phyloP scores from a whole-genome alignment of 2,329 filamentous ascomycete genomes.

The Cyanodermella asteris region DNA sequence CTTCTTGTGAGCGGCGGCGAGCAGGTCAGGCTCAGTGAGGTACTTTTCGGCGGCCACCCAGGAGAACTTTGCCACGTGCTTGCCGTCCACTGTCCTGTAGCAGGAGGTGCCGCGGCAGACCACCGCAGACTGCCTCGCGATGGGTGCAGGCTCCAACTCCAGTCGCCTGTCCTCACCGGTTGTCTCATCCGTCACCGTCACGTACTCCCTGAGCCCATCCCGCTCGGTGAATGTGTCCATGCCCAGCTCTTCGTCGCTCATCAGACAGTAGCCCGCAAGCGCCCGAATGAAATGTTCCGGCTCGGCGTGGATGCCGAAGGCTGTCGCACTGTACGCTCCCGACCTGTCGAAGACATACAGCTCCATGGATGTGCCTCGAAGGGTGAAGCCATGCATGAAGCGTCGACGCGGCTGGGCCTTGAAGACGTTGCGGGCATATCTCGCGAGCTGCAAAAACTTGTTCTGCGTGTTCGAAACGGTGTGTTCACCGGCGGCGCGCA shows the following conservation, averaged over 20 bases:
- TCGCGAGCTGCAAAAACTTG: slow-evolving; percentile 7
- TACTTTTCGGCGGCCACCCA: slow-evolving; percentile 13
- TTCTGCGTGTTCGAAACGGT: slow-evolving; percentile 4
- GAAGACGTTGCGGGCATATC: slow-evolving; percentile 12
- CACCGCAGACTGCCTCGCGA: slow-evolving; percentile 6
- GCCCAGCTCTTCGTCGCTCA: slow-evolving; percentile 13
- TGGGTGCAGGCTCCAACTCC: slow-evolving; percentile 2
- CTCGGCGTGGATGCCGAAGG: slow-evolving; percentile 14
- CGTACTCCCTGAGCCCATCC: slow-evolving; percentile 5
- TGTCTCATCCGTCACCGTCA: slow-evolving; percentile 4
- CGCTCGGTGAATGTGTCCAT: slow-evolving; percentile 12
- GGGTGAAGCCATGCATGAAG: slow-evolving; percentile 14
- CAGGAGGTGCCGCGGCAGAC: slow-evolving; percentile 11
- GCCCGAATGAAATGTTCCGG: slow-evolving; percentile 12
- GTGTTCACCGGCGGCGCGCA: slow-evolving; percentile 7
- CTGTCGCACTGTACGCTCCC: slow-evolving; percentile 12
- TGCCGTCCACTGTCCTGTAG: slow-evolving; percentile 8
- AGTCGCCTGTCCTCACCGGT: slow-evolving; percentile 1
- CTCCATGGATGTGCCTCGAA: slow-evolving; percentile 7
- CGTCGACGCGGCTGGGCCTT: slow-evolving; percentile 11
- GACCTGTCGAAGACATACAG: slow-evolving; percentile 16
- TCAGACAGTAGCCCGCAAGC: slow-evolving; percentile 13
- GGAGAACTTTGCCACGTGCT: slow-evolving; percentile 14
- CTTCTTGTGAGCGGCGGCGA: slow-evolving; percentile 9
- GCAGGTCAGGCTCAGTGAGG: slow-evolving; percentile 10